phyloP scores from a whole-genome alignment of 768 basidiomycete species.

The Termitomyces sp. region DNA sequence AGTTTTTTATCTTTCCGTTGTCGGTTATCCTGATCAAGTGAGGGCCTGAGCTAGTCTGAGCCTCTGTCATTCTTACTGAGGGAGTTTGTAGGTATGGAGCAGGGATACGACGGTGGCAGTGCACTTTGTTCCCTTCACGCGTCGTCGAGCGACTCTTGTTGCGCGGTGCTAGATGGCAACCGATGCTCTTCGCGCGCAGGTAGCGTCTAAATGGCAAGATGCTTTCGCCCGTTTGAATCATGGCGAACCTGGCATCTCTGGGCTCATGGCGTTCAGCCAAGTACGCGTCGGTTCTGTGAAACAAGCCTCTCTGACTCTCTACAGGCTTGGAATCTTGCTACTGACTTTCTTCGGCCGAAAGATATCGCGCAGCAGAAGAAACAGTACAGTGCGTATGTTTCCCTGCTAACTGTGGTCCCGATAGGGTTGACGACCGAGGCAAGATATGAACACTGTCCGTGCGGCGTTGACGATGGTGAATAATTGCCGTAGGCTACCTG shows the following conservation, averaged over 20 bases:
- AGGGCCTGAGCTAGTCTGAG: not conserved
- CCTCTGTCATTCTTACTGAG: not conserved
- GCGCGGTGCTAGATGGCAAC: conserved; percentile 40
- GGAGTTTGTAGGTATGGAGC: too few relatives aligned
- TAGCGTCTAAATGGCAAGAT: conserved; percentile 67
- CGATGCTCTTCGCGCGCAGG: conserved; percentile 57
- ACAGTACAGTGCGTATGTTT: conserved; percentile 14
- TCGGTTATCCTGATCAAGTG: conserved; percentile 48
- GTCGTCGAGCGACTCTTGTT: not conserved
- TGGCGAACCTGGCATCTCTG: conserved; percentile 53
- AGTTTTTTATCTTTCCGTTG: conserved; percentile 48
- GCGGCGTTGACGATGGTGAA: conserved; percentile 55
- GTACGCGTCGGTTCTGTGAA: conserved; percentile 23
- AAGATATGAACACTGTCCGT: conserved; percentile 43
- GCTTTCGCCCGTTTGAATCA: conserved; percentile 61
- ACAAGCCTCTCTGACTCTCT: not conserved
- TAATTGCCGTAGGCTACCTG: conserved; percentile 52
- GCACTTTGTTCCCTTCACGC: not conserved
- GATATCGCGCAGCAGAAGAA: conserved; percentile 37
- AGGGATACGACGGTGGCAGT: not conserved
- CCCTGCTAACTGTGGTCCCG: not conserved
- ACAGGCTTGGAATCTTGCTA: conserved; percentile 58
- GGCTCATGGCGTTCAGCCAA: conserved; percentile 59
- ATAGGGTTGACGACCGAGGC: not conserved
- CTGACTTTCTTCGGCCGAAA: conserved; percentile 48